Evolutionary conservation across 495 filamentous ascomycete species (phyloP).

Genomic region (Haplographium delicatum): DNA sequence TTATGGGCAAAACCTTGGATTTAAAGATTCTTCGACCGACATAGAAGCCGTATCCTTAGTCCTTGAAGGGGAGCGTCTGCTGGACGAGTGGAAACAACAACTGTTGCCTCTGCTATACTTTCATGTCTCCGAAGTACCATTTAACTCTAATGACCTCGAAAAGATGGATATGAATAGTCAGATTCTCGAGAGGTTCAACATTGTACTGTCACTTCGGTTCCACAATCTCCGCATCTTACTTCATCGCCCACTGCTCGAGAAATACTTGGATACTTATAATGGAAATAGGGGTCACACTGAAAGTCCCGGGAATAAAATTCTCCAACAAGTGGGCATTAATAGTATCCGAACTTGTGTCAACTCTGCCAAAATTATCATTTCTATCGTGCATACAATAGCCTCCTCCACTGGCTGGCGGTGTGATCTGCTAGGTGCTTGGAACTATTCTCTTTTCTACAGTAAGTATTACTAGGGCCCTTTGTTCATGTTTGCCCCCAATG

Average conservation of each 20-base stretch:
- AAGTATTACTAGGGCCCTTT: conserved; percentile 31
- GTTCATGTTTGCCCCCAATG: conserved; percentile 23
- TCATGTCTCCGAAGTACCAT: too few relatives aligned
- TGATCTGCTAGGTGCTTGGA: conserved; percentile 31
- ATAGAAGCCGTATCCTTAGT: neutral
- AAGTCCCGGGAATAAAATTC: conserved; percentile 18
- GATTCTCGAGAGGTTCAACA: conserved; percentile 16
- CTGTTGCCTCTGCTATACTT: conserved; percentile 1
- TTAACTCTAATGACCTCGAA: too few relatives aligned
- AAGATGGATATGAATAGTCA: too few relatives aligned
- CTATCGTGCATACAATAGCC: conserved; percentile 24
- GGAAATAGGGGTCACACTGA: conserved; percentile 15
- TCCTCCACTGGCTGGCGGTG: conserved; percentile 16
- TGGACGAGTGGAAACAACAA: conserved; percentile 10
- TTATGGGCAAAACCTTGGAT: conserved; percentile 33
- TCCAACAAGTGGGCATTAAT: conserved; percentile 30
- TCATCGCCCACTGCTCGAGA: conserved; percentile 32
- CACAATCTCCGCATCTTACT: conserved; percentile 30
- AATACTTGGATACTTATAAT: conserved; percentile 22
- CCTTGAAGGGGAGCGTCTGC: conserved; percentile 10
- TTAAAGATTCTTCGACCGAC: neutral
- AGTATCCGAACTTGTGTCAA: conserved; percentile 29
- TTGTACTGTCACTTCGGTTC: conserved; percentile 31
- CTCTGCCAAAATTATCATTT: conserved; percentile 30
- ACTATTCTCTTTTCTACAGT: conserved; percentile 34